These are phyloP conservation scores for Colletotrichum coccodes DNA, from an alignment of 2,329 filamentous ascomycete genomes.

Conservation along the genomic window DNA sequence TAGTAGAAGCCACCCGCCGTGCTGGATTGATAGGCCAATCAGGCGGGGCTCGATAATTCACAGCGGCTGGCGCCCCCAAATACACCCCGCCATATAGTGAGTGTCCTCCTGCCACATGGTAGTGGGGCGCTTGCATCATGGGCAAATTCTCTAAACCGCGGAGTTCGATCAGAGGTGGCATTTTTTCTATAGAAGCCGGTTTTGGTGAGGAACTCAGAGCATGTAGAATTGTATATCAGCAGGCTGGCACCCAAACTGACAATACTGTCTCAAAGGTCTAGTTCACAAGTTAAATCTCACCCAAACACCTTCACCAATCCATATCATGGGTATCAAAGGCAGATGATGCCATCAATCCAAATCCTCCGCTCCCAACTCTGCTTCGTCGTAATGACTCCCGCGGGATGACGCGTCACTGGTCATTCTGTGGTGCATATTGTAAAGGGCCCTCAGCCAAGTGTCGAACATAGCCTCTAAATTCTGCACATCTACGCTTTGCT, in stretches of 20 bases:
- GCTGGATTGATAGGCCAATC: neutral
- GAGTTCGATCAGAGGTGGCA: neutral
- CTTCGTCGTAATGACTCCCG: conserved; percentile 38
- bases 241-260: neutral
- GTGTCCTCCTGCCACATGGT: neutral
- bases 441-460: conserved; percentile 61
- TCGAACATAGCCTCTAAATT: conserved; percentile 56
- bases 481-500: conserved; percentile 40
- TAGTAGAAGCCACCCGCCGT: neutral
- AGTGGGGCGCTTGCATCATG: neutral
- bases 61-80: neutral
- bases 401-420: conserved; percentile 40
- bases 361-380: conserved; percentile 25
- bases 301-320: neutral
- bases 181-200: neutral
- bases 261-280: neutral
- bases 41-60: neutral
- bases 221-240: neutral
- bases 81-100: neutral
- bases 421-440: conserved; percentile 55
- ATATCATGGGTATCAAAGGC: neutral
- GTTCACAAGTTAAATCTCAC: neutral
- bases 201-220: neutral
- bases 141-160: neutral
- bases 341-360: neutral